Conservation (phyloP, 2,329 filamentous ascomycete genomes). For the Fusarium mexicanum region DNA sequence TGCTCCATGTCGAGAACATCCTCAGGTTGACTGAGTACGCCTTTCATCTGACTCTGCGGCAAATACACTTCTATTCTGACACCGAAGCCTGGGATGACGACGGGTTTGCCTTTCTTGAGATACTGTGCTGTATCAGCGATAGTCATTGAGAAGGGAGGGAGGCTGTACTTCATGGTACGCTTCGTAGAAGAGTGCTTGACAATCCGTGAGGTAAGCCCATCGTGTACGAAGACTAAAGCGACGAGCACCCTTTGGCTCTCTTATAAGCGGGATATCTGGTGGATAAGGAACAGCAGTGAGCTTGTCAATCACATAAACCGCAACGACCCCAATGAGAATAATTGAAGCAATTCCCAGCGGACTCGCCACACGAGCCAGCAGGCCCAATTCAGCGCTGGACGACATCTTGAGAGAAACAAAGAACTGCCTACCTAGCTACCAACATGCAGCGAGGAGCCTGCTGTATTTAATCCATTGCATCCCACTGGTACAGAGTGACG, state of each 20-base stretch:
- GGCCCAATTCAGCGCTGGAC: background rate
- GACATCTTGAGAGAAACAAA: background rate
- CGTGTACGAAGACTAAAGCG: slow-evolving; percentile 46
- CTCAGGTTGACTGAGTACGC: slow-evolving; percentile 53
- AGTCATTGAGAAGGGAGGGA: rapidly evolving
- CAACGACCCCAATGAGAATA: background rate
- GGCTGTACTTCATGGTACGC: slow-evolving; percentile 44
- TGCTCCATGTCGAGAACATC: slow-evolving; percentile 45
- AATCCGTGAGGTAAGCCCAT: slow-evolving; percentile 45
- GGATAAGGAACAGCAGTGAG: slow-evolving; percentile 40
- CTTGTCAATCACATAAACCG: slow-evolving; percentile 34
- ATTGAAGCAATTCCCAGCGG: slow-evolving; percentile 15
- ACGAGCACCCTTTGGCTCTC: slow-evolving; percentile 39
- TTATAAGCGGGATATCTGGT: slow-evolving; percentile 37
- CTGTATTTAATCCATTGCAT: slow-evolving; percentile 1
- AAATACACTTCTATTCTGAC: slow-evolving; percentile 54
- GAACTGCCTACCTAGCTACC: background rate
- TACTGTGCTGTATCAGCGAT: slow-evolving; percentile 44
- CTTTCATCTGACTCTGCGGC: slow-evolving; percentile 52
- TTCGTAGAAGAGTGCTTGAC: slow-evolving; percentile 43
- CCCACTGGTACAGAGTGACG: background rate
- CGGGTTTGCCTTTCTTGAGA: slow-evolving; percentile 52
- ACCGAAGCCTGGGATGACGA: slow-evolving; percentile 53
- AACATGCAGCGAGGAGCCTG: background rate
- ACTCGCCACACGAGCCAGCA: slow-evolving; percentile 15